Evolutionary conservation across 2,329 filamentous ascomycete species (phyloP).

Genomic region (Leptographium flavum): DNA sequence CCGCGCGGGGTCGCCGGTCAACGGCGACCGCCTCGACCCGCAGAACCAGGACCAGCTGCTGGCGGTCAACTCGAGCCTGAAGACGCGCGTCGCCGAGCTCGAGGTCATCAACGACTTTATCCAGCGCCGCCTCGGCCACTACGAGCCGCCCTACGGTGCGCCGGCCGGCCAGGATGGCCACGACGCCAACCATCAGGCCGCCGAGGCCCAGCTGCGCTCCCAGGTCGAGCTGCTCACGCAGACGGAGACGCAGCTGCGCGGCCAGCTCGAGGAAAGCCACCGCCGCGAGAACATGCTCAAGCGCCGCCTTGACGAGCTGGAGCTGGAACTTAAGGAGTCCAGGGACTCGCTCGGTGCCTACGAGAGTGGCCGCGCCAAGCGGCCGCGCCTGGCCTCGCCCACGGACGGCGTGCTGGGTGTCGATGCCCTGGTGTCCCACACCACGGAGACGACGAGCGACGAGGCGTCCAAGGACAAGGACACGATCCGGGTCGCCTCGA

Average conservation of each 20-base stretch:
- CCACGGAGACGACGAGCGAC: background rate
- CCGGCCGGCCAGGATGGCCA: constrained; percentile 33
- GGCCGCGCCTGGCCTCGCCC: constrained; percentile 13
- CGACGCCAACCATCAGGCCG: constrained; percentile 23
- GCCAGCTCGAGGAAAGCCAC: constrained; percentile 62
- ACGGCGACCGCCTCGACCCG: constrained; percentile 52
- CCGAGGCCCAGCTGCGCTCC: constrained; percentile 36
- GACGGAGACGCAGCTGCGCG: constrained; percentile 41
- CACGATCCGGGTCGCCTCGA: background rate
- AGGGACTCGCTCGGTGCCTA: constrained; percentile 15
- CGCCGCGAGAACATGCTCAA: constrained; percentile 71
- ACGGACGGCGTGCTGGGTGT: background rate
- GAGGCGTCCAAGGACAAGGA: background rate
- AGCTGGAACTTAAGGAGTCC: constrained; percentile 37
- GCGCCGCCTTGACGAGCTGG: constrained; percentile 65
- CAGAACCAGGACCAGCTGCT: constrained; percentile 71
- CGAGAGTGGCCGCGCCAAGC: constrained; percentile 18
- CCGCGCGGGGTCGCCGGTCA: constrained; percentile 33
- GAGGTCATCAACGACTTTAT: constrained; percentile 88
- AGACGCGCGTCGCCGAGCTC: constrained; percentile 86
- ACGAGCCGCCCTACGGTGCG: constrained; percentile 44
- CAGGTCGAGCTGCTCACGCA: constrained; percentile 37
- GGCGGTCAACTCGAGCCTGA: constrained; percentile 71
- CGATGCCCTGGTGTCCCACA: background rate
- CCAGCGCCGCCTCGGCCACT: constrained; percentile 55